These are phyloP conservation scores for Cardamine occulta DNA, from an alignment of 345 rosid species.

Conservation along the genomic window DNA sequence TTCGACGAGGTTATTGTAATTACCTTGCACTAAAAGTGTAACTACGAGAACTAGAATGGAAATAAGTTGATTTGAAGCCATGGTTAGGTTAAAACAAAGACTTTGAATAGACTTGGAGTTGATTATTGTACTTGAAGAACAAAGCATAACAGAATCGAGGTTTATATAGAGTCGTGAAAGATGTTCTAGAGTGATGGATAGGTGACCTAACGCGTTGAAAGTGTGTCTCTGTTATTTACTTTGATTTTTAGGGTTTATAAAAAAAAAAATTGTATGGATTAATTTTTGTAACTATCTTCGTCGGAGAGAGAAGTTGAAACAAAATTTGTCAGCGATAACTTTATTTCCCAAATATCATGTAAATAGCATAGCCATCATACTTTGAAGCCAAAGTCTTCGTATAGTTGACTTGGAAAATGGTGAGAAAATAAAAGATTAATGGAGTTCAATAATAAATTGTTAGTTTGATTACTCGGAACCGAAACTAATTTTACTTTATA, in stretches of 20 bases:
- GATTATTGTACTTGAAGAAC: slow-evolving; percentile 26
- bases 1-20: slow-evolving; percentile 38
- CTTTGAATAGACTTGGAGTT: slow-evolving; percentile 24
- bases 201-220: slow-evolving; percentile 74
- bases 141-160: slow-evolving; percentile 11
- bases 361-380: slow-evolving; percentile 16
- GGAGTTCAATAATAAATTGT: not conserved
- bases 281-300: slow-evolving; percentile 6
- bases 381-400: not conserved
- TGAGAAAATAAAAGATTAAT: not conserved
- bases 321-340: slow-evolving; percentile 5
- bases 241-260: slow-evolving; percentile 1
- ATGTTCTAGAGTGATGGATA: slow-evolving; percentile 39
- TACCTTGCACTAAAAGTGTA: slow-evolving; percentile 38
- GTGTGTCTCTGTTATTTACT: slow-evolving; percentile 26
- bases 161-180: slow-evolving; percentile 55
- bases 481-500: not conserved
- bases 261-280: slow-evolving; percentile 24
- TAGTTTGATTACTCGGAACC: not conserved
- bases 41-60: slow-evolving; percentile 45
- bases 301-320: slow-evolving; percentile 1
- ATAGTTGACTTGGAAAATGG: slow-evolving; percentile 18
- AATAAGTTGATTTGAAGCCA: slow-evolving; percentile 41
- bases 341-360: slow-evolving; percentile 9
- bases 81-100: slow-evolving; percentile 16